A percentile compares a stretch with the other conserved stretches of the same genome.
These are phyloP conservation scores for Scalesia atractyloides DNA, from an alignment of 129 eudicot genomes.

Conservation along the genomic window DNA sequence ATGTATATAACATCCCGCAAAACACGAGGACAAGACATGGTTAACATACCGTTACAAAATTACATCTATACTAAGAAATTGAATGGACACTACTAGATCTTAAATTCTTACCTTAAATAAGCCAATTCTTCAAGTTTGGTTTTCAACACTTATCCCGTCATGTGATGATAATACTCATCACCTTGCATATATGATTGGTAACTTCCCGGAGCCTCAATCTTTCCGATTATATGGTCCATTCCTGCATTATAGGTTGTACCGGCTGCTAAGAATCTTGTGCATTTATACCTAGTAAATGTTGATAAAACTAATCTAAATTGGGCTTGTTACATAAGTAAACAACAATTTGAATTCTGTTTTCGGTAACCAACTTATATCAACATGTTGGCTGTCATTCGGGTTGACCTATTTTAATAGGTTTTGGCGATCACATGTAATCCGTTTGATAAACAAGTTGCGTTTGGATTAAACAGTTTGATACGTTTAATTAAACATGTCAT, in stretches of 20 bases:
- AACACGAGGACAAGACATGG: constrained; percentile 18
- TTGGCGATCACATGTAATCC: too few species aligned
- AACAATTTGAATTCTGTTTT: too few species aligned
- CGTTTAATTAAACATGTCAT: too few species aligned
- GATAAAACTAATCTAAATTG: neutral
- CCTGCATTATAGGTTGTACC: constrained; percentile 55
- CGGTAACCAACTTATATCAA: too few species aligned
- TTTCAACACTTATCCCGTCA: constrained; percentile 48
- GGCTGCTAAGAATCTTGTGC: constrained; percentile 29
- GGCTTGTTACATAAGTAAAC: too few species aligned
- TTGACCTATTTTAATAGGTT: too few species aligned
- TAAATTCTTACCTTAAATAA: constrained; percentile 15
- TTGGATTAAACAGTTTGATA: too few species aligned
- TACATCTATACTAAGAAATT: constrained; percentile 24
- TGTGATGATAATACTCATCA: constrained; percentile 63
- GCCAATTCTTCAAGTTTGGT: neutral
- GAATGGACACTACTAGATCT: neutral
- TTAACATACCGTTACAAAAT: constrained; percentile 24
- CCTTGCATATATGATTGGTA: constrained; percentile 48
- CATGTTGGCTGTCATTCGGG: too few species aligned
- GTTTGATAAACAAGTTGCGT: too few species aligned
- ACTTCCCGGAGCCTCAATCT: too few species aligned
- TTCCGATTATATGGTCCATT: constrained; percentile 57
- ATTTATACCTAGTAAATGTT: neutral
- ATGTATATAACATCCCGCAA: constrained; percentile 28